These are phyloP conservation scores for Anisodus tanguticus DNA, from an alignment of 257 asterid species.

Conservation along the genomic window DNA sequence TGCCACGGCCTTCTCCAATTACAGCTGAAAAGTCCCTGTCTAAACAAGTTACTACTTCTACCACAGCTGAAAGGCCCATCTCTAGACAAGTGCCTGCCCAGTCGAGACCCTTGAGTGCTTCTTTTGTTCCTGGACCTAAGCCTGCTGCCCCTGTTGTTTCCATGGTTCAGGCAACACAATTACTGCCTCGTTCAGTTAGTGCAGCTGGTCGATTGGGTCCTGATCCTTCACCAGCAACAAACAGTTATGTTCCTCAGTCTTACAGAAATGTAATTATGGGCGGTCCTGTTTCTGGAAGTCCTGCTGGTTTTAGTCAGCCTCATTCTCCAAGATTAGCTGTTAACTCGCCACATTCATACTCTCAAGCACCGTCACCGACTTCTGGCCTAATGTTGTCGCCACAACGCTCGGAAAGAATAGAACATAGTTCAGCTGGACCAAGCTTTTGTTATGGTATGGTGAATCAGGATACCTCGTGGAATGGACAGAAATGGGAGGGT, in stretches of 20 bases:
- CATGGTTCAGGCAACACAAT: conserved; percentile 59
- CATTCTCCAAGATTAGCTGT: conserved; percentile 48
- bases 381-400: conserved; percentile 54
- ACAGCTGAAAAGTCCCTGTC: conserved; percentile 29
- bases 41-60: conserved; percentile 35
- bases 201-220: conserved; percentile 83
- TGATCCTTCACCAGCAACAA: conserved; percentile 57
- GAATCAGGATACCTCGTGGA: conserved; percentile 50
- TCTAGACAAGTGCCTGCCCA: conserved; percentile 46
- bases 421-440: conserved; percentile 44
- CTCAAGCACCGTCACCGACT: conserved; percentile 48
- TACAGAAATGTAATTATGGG: conserved; percentile 85
- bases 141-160: conserved; percentile 58
- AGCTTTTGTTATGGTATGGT: conserved; percentile 63
- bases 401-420: conserved; percentile 56
- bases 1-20: conserved; percentile 13
- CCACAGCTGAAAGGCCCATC: conserved; percentile 44
- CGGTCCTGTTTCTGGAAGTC: conserved; percentile 46
- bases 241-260: conserved; percentile 68
- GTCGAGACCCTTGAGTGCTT: conserved; percentile 88
- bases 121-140: conserved; percentile 57
- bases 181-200: conserved; percentile 69
- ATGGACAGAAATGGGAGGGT: conserved; percentile 61
- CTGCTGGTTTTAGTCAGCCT: conserved; percentile 54
- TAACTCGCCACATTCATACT: conserved; percentile 49